Percentiles rank a stretch among this genome's conserved stretches.
Conservation (phyloP, 1,139 yeast species). For the Arxiozyma telluris region DNA sequence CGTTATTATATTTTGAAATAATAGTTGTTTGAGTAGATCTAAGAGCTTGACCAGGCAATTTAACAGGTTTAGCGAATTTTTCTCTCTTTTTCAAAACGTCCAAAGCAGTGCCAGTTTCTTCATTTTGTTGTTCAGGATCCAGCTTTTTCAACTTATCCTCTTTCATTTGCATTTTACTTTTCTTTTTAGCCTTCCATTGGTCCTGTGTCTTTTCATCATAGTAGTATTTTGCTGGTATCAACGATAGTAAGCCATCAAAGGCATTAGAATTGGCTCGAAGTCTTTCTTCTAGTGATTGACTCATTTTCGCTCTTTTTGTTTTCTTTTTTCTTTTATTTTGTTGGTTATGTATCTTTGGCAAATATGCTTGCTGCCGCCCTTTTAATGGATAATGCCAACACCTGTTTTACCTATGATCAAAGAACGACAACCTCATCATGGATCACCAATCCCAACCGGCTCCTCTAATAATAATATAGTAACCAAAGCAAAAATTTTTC, state of each 20-base stretch:
- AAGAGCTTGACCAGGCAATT: conserved; percentile 40
- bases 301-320: conserved; percentile 12
- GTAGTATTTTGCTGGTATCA: conserved; percentile 90
- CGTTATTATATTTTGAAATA: background rate
- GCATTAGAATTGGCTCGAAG: conserved; percentile 77
- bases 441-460: background rate
- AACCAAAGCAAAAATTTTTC: background rate
- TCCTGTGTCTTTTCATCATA: conserved; percentile 66
- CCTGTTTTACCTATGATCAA: too few relatives aligned
- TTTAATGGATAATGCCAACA: background rate
- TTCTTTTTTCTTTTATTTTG: too few relatives aligned
- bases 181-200: conserved; percentile 85
- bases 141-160: conserved; percentile 60
- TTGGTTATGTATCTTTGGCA: too few relatives aligned
- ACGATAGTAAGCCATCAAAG: conserved; percentile 78
- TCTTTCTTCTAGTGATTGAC: conserved; percentile 50
- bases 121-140: conserved; percentile 53
- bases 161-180: conserved; percentile 55
- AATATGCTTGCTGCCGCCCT: background rate
- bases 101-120: conserved; percentile 54
- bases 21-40: conserved; percentile 5
- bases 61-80: conserved; percentile 49
- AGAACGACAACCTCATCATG: background rate
- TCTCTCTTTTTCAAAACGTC: conserved; percentile 55
- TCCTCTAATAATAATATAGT: too few relatives aligned